phyloP scores from a whole-genome alignment of 345 rosid genomes.

The Syzygium jambos region DNA sequence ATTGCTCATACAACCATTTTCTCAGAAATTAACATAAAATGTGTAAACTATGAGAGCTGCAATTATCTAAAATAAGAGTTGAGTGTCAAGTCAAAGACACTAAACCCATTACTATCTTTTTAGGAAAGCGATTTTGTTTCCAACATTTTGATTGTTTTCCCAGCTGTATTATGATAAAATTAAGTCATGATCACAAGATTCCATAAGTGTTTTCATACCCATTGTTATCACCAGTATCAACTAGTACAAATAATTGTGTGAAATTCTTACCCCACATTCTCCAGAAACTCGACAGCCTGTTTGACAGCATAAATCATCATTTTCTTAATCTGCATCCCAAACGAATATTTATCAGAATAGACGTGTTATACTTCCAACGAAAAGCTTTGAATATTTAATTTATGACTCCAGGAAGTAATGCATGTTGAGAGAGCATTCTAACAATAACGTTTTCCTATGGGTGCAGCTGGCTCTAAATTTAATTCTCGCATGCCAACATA shows the following conservation, averaged over 20 bases:
- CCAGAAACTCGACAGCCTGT: constrained; percentile 16
- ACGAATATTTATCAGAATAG: background rate
- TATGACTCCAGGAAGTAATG: background rate
- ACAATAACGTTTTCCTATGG: background rate
- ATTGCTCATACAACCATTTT: background rate
- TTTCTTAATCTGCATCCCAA: constrained; percentile 39
- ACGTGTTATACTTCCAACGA: background rate
- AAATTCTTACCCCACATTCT: background rate
- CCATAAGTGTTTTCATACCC: background rate
- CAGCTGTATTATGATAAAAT: background rate
- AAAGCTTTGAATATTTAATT: background rate
- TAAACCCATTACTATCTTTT: background rate
- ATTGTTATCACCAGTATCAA: background rate
- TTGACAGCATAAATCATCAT: constrained; percentile 34
- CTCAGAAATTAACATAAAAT: background rate
- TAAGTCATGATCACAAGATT: background rate
- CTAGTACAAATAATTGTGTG: background rate
- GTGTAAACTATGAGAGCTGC: background rate
- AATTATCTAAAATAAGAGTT: background rate
- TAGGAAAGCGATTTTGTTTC: background rate
- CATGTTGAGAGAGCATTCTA: background rate
- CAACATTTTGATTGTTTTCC: background rate
- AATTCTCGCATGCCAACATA: background rate
- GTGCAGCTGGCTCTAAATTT: background rate
- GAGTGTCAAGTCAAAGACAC: background rate